Conservation (phyloP, 495 filamentous ascomycete species). For the Talaromyces nanjingensis region DNA sequence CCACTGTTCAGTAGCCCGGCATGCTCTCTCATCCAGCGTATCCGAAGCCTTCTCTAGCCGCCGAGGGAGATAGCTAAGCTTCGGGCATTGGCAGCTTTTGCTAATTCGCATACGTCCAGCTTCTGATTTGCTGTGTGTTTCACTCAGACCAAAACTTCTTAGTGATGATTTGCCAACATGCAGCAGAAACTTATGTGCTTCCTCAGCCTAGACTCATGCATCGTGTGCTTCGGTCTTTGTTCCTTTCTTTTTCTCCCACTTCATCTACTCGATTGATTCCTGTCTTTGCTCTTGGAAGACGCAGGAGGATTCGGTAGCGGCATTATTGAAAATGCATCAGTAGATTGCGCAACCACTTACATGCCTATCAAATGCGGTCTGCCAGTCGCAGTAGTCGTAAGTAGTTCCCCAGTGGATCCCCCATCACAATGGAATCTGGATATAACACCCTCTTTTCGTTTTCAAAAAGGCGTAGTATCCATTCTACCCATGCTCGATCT, state of each 20-base stretch:
- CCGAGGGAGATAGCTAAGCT: background rate
- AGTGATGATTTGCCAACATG: background rate
- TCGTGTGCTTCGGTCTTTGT: background rate
- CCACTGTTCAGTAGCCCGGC: background rate
- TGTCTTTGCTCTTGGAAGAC: background rate
- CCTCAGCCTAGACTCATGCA: background rate
- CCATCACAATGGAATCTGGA: background rate
- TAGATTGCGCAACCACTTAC: background rate
- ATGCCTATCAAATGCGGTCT: background rate
- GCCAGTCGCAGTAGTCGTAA: background rate
- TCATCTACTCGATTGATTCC: background rate
- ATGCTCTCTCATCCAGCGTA: conserved; percentile 2
- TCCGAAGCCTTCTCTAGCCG: conserved; percentile 3
- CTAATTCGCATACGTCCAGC: background rate
- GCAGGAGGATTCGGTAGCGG: background rate
- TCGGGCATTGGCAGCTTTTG: background rate
- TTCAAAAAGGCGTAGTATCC: background rate
- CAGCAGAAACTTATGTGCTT: background rate
- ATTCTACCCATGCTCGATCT: background rate
- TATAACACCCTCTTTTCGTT: background rate
- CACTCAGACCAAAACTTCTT: background rate
- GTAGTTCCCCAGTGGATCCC: background rate
- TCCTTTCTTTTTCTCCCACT: conserved; percentile 1
- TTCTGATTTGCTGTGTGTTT: conserved; percentile 5
- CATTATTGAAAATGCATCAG: background rate